phyloP scores from a whole-genome alignment of 805 yeast species.

The Tetrapisispora fleetii region DNA sequence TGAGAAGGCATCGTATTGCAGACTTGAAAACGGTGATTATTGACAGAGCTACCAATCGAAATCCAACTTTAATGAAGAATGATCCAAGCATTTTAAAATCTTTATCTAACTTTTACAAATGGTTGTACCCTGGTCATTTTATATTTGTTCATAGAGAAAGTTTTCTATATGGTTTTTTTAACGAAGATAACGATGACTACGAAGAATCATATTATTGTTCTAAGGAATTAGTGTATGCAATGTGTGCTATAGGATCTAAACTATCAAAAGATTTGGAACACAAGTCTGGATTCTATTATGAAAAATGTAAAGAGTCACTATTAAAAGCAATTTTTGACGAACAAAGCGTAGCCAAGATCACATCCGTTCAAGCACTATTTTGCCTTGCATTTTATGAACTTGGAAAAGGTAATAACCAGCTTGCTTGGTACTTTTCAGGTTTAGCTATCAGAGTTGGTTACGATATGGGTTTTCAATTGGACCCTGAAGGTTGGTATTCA shows the following conservation, averaged over 20 bases:
- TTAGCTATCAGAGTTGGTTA: constrained; percentile 55
- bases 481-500: constrained; percentile 50
- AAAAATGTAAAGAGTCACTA: constrained; percentile 36
- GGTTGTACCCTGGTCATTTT: constrained; percentile 57
- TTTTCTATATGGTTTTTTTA: constrained; percentile 49
- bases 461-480: constrained; percentile 53
- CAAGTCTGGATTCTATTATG: constrained; percentile 37
- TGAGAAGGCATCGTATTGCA: constrained; percentile 20
- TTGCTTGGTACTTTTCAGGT: constrained; percentile 57
- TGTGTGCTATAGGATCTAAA: constrained; percentile 51
- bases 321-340: constrained; percentile 31
- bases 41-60: constrained; percentile 14
- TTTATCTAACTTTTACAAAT: constrained; percentile 39
- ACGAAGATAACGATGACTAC: constrained; percentile 37
- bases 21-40: constrained; percentile 28
- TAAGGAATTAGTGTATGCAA: constrained; percentile 41
- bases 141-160: constrained; percentile 57
- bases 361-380: constrained; percentile 50
- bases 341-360: constrained; percentile 34
- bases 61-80: constrained; percentile 17
- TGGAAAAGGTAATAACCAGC: constrained; percentile 46
- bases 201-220: constrained; percentile 43
- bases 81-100: constrained; percentile 25
- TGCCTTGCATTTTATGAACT: constrained; percentile 52
- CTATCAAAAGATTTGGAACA: constrained; percentile 35